These are phyloP conservation scores for Mucor lusitanicus DNA, from an alignment of 371 early-diverging fungal species.

Conservation along the genomic window DNA sequence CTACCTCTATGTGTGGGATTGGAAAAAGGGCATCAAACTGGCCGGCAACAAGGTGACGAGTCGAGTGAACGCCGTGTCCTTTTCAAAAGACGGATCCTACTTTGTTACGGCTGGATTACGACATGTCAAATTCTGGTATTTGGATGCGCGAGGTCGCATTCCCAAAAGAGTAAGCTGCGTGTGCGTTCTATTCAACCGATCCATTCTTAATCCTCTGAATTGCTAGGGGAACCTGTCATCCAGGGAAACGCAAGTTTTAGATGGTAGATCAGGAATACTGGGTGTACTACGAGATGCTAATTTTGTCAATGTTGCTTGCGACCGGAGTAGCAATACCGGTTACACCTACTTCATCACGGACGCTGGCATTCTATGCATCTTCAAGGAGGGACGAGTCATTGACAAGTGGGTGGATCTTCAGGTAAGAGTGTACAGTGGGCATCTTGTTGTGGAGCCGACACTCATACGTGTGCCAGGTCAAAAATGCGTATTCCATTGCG, in stretches of 20 bases:
- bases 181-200: too few species aligned
- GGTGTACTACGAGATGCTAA: slow-evolving; percentile 69
- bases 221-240: slow-evolving; percentile 33
- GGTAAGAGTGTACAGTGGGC: slow-evolving; percentile 46
- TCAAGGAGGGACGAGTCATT: slow-evolving; percentile 65
- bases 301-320: slow-evolving; percentile 71
- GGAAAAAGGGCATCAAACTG: slow-evolving; percentile 67
- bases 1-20: slow-evolving; percentile 82
- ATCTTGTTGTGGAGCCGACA: too few species aligned
- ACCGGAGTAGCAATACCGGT: slow-evolving; percentile 52
- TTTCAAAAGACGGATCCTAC: slow-evolving; percentile 66
- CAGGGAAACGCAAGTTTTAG: slow-evolving; percentile 62
- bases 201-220: background rate
- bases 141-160: slow-evolving; percentile 53
- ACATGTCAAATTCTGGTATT: slow-evolving; percentile 84
- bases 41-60: slow-evolving; percentile 73
- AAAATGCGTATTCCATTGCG: slow-evolving; percentile 66
- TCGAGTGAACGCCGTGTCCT: slow-evolving; percentile 66
- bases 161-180: slow-evolving; percentile 38
- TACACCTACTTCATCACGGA: slow-evolving; percentile 67
- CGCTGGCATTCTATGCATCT: slow-evolving; percentile 68
- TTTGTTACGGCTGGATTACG: slow-evolving; percentile 82
- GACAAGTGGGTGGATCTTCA: slow-evolving; percentile 84
- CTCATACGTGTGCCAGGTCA: too few species aligned
- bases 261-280: slow-evolving; percentile 73